A percentile compares a stretch with the other conserved stretches of the same genome.
These are phyloP conservation scores for Peronosclerospora sorghi DNA, from an alignment of 352 stramenopile species.

Conservation along the genomic window DNA sequence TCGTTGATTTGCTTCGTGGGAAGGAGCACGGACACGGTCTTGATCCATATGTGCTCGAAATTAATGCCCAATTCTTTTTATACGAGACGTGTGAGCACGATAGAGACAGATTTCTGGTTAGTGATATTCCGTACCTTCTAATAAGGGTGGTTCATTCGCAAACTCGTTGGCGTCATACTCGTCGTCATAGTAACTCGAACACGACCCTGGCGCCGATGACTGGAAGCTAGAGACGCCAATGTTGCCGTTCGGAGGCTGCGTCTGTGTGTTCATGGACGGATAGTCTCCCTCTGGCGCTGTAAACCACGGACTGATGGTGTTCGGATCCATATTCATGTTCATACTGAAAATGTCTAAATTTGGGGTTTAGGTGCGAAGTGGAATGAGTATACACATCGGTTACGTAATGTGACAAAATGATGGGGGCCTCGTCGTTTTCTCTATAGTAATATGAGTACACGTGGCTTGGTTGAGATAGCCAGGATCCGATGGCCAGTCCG, in stretches of 20 bases:
- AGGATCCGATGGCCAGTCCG: no score
- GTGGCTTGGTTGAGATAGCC: no score
- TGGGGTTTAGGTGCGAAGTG: no score
- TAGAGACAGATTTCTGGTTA: no score
- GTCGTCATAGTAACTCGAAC: constrained; percentile 16
- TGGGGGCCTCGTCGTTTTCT: no score
- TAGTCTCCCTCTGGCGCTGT: constrained; percentile 38
- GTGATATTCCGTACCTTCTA: no score
- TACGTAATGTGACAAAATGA: no score
- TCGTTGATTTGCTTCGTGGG: constrained; percentile 86
- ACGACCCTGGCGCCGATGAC: constrained; percentile 11
- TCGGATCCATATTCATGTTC: constrained; percentile 77
- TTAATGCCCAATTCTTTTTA: constrained; percentile 95
- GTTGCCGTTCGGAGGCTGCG: constrained; percentile 8
- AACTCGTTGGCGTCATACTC: constrained; percentile 79
- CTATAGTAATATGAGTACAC: no score
- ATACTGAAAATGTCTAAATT: no score
- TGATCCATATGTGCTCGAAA: constrained; percentile 94
- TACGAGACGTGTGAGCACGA: no score
- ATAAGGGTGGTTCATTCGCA: constrained; percentile 92
- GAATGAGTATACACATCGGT: no score
- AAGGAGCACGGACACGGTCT: constrained; percentile 92
- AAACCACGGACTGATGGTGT: constrained; percentile 59
- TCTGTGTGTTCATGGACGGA: constrained; percentile 21
- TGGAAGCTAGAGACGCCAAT: constrained; percentile 15